Conservation (phyloP, 2,329 filamentous ascomycete genomes). For the Phyllosticta paracitricarpa region DNA sequence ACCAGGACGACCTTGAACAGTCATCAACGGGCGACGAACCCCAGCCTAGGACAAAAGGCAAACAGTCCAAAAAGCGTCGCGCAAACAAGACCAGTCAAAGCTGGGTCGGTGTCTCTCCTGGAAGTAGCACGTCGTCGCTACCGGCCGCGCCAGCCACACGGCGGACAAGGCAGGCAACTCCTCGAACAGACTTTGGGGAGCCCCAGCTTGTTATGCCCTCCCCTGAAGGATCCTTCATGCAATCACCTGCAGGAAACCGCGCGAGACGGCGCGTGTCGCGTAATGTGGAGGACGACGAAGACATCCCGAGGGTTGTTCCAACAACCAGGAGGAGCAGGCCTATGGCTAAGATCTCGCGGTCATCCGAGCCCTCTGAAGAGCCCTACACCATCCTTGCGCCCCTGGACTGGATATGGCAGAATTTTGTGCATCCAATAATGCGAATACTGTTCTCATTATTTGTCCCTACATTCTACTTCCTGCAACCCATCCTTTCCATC, state of each 20-base stretch:
- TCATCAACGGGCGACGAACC: constrained; percentile 8
- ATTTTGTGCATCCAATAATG: constrained; percentile 25
- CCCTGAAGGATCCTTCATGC: constrained; percentile 17
- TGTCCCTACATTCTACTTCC: constrained; percentile 48
- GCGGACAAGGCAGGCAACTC: constrained; percentile 10
- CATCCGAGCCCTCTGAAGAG: not conserved
- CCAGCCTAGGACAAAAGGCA: not conserved
- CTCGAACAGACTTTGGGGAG: constrained; percentile 19
- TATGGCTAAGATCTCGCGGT: not conserved
- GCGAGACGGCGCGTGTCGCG: not conserved
- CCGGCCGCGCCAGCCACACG: constrained; percentile 10
- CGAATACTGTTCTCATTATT: constrained; percentile 48
- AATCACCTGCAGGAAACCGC: not conserved
- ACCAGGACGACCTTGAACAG: constrained; percentile 16
- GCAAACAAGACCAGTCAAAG: not conserved
- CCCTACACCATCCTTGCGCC: not conserved
- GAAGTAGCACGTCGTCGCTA: constrained; percentile 3
- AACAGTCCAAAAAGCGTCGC: not conserved
- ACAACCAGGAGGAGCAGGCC: constrained; percentile 1
- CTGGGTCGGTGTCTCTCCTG: constrained; percentile 4
- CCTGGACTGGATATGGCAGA: constrained; percentile 21
- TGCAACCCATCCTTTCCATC: constrained; percentile 55
- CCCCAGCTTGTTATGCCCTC: constrained; percentile 37
- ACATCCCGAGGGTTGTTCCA: not conserved
- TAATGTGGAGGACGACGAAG: not conserved